Evolutionary conservation across 2,329 filamentous ascomycete species (phyloP).

Genomic region (Arthroderma sp.): DNA sequence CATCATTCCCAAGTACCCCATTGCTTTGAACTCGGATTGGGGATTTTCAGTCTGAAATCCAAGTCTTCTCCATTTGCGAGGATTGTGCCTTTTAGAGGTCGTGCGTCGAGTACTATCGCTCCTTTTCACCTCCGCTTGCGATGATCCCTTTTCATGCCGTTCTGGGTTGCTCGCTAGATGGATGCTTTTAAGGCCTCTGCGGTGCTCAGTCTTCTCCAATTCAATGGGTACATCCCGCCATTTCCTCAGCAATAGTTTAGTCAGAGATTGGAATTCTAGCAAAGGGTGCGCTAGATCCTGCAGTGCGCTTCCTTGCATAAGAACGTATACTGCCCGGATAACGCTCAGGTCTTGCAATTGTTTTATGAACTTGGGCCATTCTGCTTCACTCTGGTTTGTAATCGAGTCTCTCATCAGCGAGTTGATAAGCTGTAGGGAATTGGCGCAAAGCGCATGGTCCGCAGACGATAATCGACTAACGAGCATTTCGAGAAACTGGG

Average conservation of each 20-base stretch:
- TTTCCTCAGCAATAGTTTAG: slow-evolving; percentile 71
- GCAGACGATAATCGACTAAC: slow-evolving; percentile 84
- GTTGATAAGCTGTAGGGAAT: slow-evolving; percentile 89
- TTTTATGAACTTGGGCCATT: slow-evolving; percentile 95
- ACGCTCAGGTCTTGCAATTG: slow-evolving; percentile 81
- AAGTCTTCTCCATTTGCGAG: slow-evolving; percentile 82
- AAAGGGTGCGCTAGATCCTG: slow-evolving; percentile 83
- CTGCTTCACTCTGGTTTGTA: slow-evolving; percentile 59
- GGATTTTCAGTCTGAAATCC: slow-evolving; percentile 89
- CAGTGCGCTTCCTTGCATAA: slow-evolving; percentile 89
- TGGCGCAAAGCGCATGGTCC: slow-evolving; percentile 89
- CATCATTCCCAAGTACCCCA: slow-evolving; percentile 93
- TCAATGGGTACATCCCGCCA: slow-evolving; percentile 82
- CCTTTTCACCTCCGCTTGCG: slow-evolving; percentile 16
- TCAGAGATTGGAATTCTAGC: slow-evolving; percentile 83
- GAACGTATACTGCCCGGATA: slow-evolving; percentile 76
- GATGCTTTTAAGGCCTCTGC: slow-evolving; percentile 71
- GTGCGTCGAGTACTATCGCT: slow-evolving; percentile 28
- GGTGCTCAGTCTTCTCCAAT: slow-evolving; percentile 74
- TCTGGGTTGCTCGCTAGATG: slow-evolving; percentile 71
- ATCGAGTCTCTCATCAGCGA: slow-evolving; percentile 86
- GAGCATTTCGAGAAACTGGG: slow-evolving; percentile 87
- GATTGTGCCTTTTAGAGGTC: slow-evolving; percentile 61
- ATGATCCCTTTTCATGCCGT: slow-evolving; percentile 27
- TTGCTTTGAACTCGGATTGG: slow-evolving; percentile 67